Base-by-base conservation (phyloP, 2,329 filamentous ascomycete genomes). In the Tolypocladium album region DNA sequence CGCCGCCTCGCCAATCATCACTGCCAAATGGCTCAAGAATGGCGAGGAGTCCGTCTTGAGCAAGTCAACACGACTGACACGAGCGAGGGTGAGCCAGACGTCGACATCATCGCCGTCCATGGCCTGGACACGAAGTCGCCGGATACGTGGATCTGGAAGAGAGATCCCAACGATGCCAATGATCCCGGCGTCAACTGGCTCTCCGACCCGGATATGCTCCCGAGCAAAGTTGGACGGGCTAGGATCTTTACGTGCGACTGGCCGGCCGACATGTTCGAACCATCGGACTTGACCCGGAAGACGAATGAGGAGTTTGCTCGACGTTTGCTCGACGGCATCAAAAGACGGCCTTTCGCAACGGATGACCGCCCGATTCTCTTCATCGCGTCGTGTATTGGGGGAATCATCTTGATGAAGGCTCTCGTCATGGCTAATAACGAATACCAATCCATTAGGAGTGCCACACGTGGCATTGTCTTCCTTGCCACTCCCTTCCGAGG, bases 21-120 rank as follows among this genome's bases (percentile, higher is more conserved):
- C 27, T 31, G 3, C 27, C 27, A 31, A 31, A 31, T 31, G 27
- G 27, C 3, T 31, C 27, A 31, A 31, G 3, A 31, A 3, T 31
- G 27, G 27, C 27, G 27, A 31, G 34, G 34, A 4, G 38, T 39
- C 11, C 38, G 12, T 15, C 38, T 39, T 4, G 12, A 43, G 17
- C 17, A 43, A 43, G 40, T 43, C 40, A 20, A 43, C 40, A n/a
- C 40, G 40, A 7, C 40, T n/a, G 40, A 7, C 17, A 4, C 40
- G 40, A 43, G 40, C 17, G 17, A n/a, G 40, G 27, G 27, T 31
- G 27, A 43, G 4, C 17, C 67, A 15, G 63, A 69, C 13, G 57
- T 65, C 27, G 68, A 70, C 15, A 67, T 76, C 53, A 70, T 74
- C 38, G 63, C 76, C n/a, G 72, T 77, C 39, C 75, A 70, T 64